Base-by-base conservation (phyloP, 345 rosid genomes). In the Cardamine resedifolia region DNA sequence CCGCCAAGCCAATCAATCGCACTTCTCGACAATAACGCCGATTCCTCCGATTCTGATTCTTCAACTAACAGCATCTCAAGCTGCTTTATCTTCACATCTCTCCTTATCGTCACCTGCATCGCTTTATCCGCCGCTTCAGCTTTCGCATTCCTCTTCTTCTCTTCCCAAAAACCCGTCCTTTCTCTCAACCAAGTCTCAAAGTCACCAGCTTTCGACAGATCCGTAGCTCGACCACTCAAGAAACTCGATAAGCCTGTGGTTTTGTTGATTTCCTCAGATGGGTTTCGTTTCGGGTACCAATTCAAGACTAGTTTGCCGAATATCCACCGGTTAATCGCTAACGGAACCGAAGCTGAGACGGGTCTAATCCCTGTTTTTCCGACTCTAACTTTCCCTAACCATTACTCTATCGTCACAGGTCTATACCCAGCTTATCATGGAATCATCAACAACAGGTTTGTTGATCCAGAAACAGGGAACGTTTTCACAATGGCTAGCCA, bases 261-360 rank as follows among this genome's bases (percentile, higher is more conserved):
- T 47, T 75, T 94, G 4, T 71, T 94, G 80, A 77, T 94, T 58
- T 94, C 98, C 16, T 88, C 95, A 0, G 98, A 94, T 28, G 98
- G 97, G 72, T 94, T 94, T 77, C 90, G 97, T 38, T 94, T 91
- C 72, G 97, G 97, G 18, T 94, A 94, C 86, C 98, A 94, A 43
- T 85, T 79, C 87, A 94, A 94, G 83, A 79, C 91, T 58, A 68
- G 78, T 0, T 73, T 90, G 2, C 97, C 97, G 0, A 91, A 79
- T 68, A 90, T 93, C 50, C 83, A 79, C 78, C 84, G 98, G 7
- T 64, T 93, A 81, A 86, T 90, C 70, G 58, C 81, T 18, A 85
- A 91, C 34, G 98, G 97, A 44, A 91, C 98, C 0, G 97, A 89
- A 75, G 97, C 98, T 0, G 95, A 88, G 56, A 80, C 75, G 24